Conservation (phyloP, 2,329 filamentous ascomycete genomes). For the Periconia macrospinosa region DNA sequence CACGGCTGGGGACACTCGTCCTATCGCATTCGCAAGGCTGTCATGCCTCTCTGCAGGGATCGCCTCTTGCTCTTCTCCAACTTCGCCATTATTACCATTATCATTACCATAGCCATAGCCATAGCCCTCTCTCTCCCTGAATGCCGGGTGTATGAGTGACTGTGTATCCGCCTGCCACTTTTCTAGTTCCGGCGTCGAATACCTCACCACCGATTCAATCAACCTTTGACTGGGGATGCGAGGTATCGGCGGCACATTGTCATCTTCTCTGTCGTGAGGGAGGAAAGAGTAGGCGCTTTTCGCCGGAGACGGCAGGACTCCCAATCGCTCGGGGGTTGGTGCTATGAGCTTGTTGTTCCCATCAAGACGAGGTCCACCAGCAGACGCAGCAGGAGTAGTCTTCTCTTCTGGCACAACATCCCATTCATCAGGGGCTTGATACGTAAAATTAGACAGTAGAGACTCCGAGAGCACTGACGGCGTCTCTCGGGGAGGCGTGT, state of each 20-base stretch:
- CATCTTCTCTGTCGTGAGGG: conserved; percentile 14
- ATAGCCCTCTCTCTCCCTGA: too few relatives aligned
- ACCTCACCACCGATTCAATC: conserved; percentile 31
- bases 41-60: conserved; percentile 3
- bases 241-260: conserved; percentile 31
- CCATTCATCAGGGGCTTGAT: conserved; percentile 34
- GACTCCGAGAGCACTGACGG: conserved; percentile 12
- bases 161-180: not conserved
- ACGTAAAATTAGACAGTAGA: conserved; percentile 29
- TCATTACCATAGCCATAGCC: too few relatives aligned
- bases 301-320: conserved; percentile 31
- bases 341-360: conserved; percentile 1
- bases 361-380: not conserved
- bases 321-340: conserved; percentile 16
- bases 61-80: conserved; percentile 17
- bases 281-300: conserved; percentile 31
- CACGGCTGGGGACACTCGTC: conserved; percentile 15
- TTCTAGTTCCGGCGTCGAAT: conserved; percentile 23
- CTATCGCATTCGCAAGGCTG: conserved; percentile 2
- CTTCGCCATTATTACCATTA: not conserved
- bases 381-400: conserved; percentile 3
- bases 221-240: conserved; percentile 29
- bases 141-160: not conserved
- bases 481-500: conserved; percentile 28
- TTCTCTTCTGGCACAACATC: conserved; percentile 13